Evolutionary conservation across 208 protist species (phyloP), one percentile per base, ranked within the genome.

Genomic region (Trypanosoma lewisi): DNA sequence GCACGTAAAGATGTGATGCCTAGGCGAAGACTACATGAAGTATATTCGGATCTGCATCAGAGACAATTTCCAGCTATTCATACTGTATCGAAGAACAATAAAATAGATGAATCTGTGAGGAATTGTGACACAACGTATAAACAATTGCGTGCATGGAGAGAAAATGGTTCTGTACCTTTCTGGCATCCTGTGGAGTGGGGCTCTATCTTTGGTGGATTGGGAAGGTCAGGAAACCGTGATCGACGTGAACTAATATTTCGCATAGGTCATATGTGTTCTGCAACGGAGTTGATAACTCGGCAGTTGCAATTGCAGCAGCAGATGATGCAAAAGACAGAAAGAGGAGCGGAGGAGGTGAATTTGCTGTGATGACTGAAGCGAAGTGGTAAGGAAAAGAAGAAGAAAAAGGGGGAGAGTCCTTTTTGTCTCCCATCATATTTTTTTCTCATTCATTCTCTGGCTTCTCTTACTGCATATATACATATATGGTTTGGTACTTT

Each of bases 171-270:
- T 14, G 31, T 70, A 16, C 77, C 73, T 25, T 67, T 66, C 25
- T 90, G 73, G 72, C 66, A 66, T 49, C 67, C 60, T 28, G 60
- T 62, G 47, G 79, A 75, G 73, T 90, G 83, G 83, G 79, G 83
- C 28, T 57, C 77, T 11, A 75, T 81, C 11, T 87, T 83, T 50
- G 83, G 83, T 25, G 80, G 75, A 33, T 23, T 30, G 1, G 63
- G 63, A 16, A 25, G 17, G 34, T 39, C 19, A 31, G 74, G 60
- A 14, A 57, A 64, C n/a, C 42, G 28, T 0, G 55, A 73, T 39
- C 68, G 63, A n/a, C 61, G 68, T 23, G 73, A 62, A 42, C 67
- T 89, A 52, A 52, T 52, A 37, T 89, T 81, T 64, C 72, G 77
- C 56, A 21, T 89, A 0, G 83, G 83, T 11, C 33, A 11, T 17